phyloP scores from a whole-genome alignment of 208 protist species.

The Acanthamoeba healyi region DNA sequence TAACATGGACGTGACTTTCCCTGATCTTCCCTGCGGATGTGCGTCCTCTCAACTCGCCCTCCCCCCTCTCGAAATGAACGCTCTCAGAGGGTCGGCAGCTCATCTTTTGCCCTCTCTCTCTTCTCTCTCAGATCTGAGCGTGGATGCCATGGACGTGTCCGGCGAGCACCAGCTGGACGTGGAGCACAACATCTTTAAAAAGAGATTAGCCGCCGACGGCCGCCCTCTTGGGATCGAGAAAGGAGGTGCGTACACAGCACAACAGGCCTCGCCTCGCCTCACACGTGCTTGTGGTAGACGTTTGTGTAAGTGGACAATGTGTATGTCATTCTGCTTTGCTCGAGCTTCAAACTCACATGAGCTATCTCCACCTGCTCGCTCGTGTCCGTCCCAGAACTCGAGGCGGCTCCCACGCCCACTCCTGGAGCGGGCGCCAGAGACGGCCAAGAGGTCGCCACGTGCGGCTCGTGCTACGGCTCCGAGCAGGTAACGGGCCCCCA shows the following conservation, averaged over 20 bases:
- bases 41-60: constrained; percentile 76
- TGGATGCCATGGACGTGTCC: constrained; percentile 89
- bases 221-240: constrained; percentile 67
- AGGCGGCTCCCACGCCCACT: neutral
- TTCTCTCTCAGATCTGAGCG: constrained; percentile 77
- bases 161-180: constrained; percentile 89
- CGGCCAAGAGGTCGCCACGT: constrained; percentile 16
- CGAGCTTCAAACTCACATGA: neutral
- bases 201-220: constrained; percentile 76
- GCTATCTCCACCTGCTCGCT: neutral
- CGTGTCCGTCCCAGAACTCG: constrained; percentile 30
- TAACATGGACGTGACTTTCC: constrained; percentile 88
- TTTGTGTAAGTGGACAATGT: no score
- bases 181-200: constrained; percentile 87
- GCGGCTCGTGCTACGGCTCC: constrained; percentile 89
- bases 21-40: constrained; percentile 86
- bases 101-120: neutral
- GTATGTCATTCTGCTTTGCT: no score
- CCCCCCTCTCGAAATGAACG: neutral
- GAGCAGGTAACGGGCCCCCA: constrained; percentile 15
- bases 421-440: neutral
- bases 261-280: no score
- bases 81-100: neutral
- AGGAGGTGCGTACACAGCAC: neutral
- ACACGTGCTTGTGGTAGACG: no score